Base-by-base conservation (phyloP, 192 early-diverging fungal genomes). In the Helicostylum pulchrum region DNA sequence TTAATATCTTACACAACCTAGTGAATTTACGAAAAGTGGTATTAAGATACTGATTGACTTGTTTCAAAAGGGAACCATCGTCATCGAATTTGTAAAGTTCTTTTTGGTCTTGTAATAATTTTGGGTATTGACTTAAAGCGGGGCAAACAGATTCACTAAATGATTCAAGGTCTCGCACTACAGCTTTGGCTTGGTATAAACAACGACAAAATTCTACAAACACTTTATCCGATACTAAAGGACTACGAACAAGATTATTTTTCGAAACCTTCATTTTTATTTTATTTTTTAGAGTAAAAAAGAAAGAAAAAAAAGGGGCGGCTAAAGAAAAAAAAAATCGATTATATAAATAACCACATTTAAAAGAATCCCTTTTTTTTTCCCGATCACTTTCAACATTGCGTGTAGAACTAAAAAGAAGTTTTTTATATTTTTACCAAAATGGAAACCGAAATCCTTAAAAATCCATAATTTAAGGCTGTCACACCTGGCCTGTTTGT, bases 131-230 rank as follows among this genome's bases (percentile, higher is more conserved):
- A 26, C 17, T 32, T 19, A 64, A 30, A 0, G 61, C 44, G 4
- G 68, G 68, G 14, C 26, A 64, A n/a, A 70, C 61, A 8, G 48
- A 59, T 5, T 55, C 62, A 21, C 68, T 70, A 36, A 70, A 70
- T 0, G 48, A 31, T 34, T 46, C 23, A 0, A 70, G 19, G 26
- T 70, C 56, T 47, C 63, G 64, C 1, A 70, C 68, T 12, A 70
- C 62, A 9, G 61, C n/a, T 46, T 70, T 70, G 5, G 68, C 62
- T 59, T 70, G 68, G 30, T 70, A 52, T 21, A 70, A 52, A 43
- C 68, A 70, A 0, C 68, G 61, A 31, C 46, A 58, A 34, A 70
- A 70, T 15, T 70, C 68, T 0, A 70, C 57, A 34, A 70, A 70
- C 1, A 14, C 30, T 17, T 59, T 54, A 34, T 70, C 68, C 0